Evolutionary conservation across 495 filamentous ascomycete species (phyloP).

Genomic region (Neurospora sublineolata): DNA sequence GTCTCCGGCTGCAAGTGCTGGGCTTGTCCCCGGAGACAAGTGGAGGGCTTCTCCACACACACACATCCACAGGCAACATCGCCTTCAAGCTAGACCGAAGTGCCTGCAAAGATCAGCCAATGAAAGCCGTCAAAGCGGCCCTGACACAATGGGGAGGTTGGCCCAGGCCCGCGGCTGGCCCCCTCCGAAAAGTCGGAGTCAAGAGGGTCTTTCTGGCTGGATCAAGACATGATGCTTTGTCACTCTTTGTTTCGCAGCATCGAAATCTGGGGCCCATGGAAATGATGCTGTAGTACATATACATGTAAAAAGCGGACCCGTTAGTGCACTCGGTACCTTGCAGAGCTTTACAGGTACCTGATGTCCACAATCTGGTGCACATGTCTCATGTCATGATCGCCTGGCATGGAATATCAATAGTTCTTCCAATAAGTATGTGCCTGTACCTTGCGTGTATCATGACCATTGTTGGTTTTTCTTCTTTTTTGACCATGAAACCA

Average conservation of each 20-base stretch:
- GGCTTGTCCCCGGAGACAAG: neutral
- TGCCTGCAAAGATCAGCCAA: neutral
- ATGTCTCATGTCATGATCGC: neutral
- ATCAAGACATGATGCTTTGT: neutral
- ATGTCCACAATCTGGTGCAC: neutral
- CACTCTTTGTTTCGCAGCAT: neutral
- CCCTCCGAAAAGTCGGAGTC: slow-evolving; percentile 1
- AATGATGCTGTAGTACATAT: neutral
- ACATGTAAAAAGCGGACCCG: neutral
- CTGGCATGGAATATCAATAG: neutral
- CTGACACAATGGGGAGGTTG: neutral
- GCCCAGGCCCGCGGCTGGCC: slow-evolving; percentile 2
- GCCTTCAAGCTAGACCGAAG: neutral
- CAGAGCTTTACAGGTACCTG: neutral
- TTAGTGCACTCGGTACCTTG: neutral
- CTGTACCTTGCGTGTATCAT: neutral
- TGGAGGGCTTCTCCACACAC: neutral
- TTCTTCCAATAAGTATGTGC: neutral
- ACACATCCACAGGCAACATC: neutral
- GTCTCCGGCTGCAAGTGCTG: neutral
- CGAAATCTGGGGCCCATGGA: neutral
- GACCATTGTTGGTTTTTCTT: neutral
- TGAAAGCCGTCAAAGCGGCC: neutral
- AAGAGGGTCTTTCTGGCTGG: neutral
- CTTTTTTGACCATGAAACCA: neutral